Evolutionary conservation across 2,329 filamentous ascomycete species (phyloP), one percentile per base, ranked within the genome.

Genomic region (Penicillium sp.): DNA sequence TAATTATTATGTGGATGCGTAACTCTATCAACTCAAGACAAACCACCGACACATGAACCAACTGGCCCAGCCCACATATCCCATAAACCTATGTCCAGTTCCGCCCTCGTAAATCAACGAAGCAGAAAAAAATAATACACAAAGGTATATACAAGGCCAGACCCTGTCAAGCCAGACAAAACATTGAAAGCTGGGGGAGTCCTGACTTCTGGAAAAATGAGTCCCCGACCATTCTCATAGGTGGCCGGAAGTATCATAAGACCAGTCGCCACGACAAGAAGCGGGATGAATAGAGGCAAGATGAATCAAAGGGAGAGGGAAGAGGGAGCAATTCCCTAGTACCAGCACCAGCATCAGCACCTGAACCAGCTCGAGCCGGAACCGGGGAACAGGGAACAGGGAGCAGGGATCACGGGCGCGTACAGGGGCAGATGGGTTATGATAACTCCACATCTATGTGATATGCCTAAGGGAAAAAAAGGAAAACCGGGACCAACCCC

Each of bases 1-100:
- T 50, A 53, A 53, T 50, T 53, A 53, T 46, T 45, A 50, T 53
- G 41, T 53, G 51, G 18, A 50, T 53, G 27, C 40, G 44, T 24
- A 50, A 16, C 32, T 53, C 40, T 50, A 53, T 53, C 24, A 32
- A 45, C 32, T 14, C 27, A 48, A 29, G 22, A 45, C 39, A 24
- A n/a, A 42, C 39, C 38, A 4, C 38, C 44, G 11, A 29, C 41
- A 40, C 31, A 24, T 31, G 16, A 50, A 41, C 11, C 34, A 34
- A 18, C 14, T 36, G 14, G 32, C n/a, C 14, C 16, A 27, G 42
- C 22, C 27, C 41, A 13, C 31, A 24, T 22, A 6, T 41, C 32
- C 32, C 24, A 16, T 41, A 45, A 49, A 34, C 49, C 32, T 53
- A 53, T 53, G 46, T 53, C 27, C 51, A 53, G 38, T 24, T 36